Percentiles rank a stretch among this genome's conserved stretches.
Evolutionary conservation across 257 asterid genomes (phyloP).

Genomic region (Hygrophila difformis): DNA sequence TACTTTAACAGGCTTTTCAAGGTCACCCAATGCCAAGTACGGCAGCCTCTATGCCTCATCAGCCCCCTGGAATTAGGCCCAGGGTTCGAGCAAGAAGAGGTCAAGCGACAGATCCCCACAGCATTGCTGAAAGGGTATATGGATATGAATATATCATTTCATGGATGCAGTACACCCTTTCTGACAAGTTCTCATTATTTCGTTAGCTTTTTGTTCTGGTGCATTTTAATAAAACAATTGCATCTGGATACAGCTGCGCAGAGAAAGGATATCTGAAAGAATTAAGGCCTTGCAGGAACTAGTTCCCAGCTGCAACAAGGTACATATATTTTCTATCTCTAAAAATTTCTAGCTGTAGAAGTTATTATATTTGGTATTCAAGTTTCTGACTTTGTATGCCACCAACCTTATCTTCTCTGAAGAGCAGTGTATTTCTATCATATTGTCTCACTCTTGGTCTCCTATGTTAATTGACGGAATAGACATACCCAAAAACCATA

Average conservation of each 20-base stretch:
- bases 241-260: conserved; percentile 50
- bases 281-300: conserved; percentile 89
- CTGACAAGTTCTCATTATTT: neutral
- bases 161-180: conserved; percentile 3
- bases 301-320: conserved; percentile 94
- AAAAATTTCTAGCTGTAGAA: neutral
- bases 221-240: conserved; percentile 11
- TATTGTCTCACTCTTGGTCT: neutral
- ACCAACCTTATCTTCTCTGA: no score
- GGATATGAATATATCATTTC: conserved; percentile 1
- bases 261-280: conserved; percentile 85
- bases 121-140: conserved; percentile 89
- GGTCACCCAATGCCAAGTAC: conserved; percentile 64
- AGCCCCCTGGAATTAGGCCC: conserved; percentile 69
- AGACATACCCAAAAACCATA: neutral
- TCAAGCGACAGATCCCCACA: conserved; percentile 92
- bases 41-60: conserved; percentile 50
- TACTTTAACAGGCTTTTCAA: conserved; percentile 51
- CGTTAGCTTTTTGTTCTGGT: neutral
- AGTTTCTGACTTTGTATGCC: neutral
- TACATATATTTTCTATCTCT: conserved; percentile 18
- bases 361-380: neutral
- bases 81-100: conserved; percentile 86
- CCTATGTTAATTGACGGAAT: neutral
- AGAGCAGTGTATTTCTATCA: no score